Evolutionary conservation across 1,284 basidiomycete species (phyloP), one percentile per base, ranked within the genome.

Genomic region (Moesziomyces globuligerus): DNA sequence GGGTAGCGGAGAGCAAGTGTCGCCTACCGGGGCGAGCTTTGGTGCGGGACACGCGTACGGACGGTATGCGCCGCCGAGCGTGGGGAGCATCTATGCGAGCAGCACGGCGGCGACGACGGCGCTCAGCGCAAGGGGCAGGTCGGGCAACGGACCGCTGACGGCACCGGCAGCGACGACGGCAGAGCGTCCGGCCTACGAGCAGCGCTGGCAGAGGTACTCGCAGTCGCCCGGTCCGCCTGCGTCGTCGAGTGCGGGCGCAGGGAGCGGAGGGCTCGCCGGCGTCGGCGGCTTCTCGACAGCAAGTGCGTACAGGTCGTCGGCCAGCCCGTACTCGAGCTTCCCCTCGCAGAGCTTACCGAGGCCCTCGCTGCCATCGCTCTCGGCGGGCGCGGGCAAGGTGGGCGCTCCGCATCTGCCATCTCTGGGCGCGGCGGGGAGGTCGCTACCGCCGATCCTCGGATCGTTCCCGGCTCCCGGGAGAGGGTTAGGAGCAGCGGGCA

Each of bases 301-400:
- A 36, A 66, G 56, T 26, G 54, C 68, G 18, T 65, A 66, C 26
- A 52, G 68, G 10, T 57, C 62, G n/a, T 60, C 68, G 4, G 54
- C 39, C 32, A 65, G 49, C 32, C 49, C 68, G 13, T 71, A 71
- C 47, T 60, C 68, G 42, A 62, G 48, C 51, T 70, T 59, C 42
- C 60, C 67, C 15, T 70, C 61, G 49, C 68, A 65, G 43, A 71
- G 56, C 32, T 44, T 65, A 40, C 68, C 60, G n/a, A 52, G 60
- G 39, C 68, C 68, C 3, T 60, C 61, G 9, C 25, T 66, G 38
- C 68, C 68, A 4, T 66, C 64, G 7, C 44, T 72, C 6, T 59
- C 59, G 20, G 48, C 62, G 20, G 42, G 51, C 20, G 53, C 44
- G 4, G 48, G 34, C 4, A 61, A 57, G n/a, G 50, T 43, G 15